Conservation (phyloP, 805 yeast species). For the Nakazawaea holstii region DNA sequence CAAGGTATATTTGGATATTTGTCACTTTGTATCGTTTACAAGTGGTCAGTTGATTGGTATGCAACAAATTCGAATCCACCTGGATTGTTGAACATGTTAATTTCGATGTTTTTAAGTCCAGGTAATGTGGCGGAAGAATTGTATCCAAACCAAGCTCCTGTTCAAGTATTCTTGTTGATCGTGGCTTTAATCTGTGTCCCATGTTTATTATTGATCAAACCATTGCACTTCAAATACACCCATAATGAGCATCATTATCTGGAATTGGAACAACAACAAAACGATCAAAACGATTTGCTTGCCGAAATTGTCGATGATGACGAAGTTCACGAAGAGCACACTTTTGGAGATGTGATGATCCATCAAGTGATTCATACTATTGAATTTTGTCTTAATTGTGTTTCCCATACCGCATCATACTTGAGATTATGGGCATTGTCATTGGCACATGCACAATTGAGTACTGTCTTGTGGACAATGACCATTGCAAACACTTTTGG, state of each 20-base stretch:
- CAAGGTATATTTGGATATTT: conserved; percentile 72
- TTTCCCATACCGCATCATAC: conserved; percentile 76
- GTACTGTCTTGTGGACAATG: conserved; percentile 73
- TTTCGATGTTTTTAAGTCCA: conserved; percentile 71
- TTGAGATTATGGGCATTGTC: conserved; percentile 77
- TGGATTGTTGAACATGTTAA: conserved; percentile 67
- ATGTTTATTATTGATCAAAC: conserved; percentile 64
- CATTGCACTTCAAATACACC: conserved; percentile 40
- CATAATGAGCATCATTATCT: conserved; percentile 24
- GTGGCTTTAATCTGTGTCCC: conserved; percentile 68
- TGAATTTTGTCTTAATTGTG: conserved; percentile 75
- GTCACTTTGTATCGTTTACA: conserved; percentile 60
- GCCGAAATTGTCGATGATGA: conserved; percentile 21
- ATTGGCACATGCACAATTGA: conserved; percentile 74
- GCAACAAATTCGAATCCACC: conserved; percentile 61
- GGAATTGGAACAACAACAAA: conserved; percentile 12
- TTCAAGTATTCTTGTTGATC: conserved; percentile 52
- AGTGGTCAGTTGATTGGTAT: conserved; percentile 72
- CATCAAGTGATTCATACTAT: conserved; percentile 80
- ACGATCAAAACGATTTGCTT: conserved; percentile 14
- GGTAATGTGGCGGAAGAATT: conserved; percentile 62
- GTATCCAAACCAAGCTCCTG: conserved; percentile 57
- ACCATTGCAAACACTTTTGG: conserved; percentile 62
- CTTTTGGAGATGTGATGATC: conserved; percentile 66
- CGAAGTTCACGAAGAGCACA: conserved; percentile 36